phyloP scores from a whole-genome alignment of 208 protist species.

The Trypanosomatidae sp. region DNA sequence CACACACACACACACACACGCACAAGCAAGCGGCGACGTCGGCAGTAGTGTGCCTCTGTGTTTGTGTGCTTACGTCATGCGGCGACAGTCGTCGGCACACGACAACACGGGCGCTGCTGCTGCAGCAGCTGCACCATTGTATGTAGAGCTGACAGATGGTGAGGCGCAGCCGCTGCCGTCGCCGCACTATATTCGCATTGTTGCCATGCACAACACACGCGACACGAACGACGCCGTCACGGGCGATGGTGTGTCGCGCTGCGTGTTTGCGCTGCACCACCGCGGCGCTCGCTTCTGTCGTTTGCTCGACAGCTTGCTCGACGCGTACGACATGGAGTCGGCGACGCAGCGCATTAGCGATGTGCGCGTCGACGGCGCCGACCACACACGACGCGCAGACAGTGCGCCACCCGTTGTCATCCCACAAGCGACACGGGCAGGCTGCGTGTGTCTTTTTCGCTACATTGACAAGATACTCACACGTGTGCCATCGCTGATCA shows the following conservation, averaged over 20 bases:
- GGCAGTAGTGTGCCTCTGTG: too few relatives aligned
- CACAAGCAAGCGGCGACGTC: too few relatives aligned
- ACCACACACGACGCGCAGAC: conserved; percentile 14
- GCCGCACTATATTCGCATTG: conserved; percentile 48
- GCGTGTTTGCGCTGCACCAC: conserved; percentile 66
- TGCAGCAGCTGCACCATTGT: too few relatives aligned
- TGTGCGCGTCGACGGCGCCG: not conserved
- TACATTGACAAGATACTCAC: conserved; percentile 65
- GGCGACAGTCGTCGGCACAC: too few relatives aligned
- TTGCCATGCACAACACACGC: too few relatives aligned
- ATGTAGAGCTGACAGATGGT: too few relatives aligned
- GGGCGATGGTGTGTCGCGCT: not conserved
- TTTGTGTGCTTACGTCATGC: too few relatives aligned
- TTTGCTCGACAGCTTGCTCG: conserved; percentile 61
- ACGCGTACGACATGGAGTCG: conserved; percentile 31
- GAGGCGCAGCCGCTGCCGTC: conserved; percentile 24
- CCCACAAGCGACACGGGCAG: conserved; percentile 46
- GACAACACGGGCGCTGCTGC: too few relatives aligned
- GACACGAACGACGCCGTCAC: too few relatives aligned
- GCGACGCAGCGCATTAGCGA: not conserved
- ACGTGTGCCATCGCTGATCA: conserved; percentile 58
- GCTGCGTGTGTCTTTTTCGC: conserved; percentile 49
- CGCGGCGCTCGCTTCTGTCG: conserved; percentile 59
- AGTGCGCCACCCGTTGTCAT: conserved; percentile 46
- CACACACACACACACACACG: too few relatives aligned